Evolutionary conservation across 371 early-diverging fungal genomes (phyloP).

Genomic region (Syncephalastrum racemosum): DNA sequence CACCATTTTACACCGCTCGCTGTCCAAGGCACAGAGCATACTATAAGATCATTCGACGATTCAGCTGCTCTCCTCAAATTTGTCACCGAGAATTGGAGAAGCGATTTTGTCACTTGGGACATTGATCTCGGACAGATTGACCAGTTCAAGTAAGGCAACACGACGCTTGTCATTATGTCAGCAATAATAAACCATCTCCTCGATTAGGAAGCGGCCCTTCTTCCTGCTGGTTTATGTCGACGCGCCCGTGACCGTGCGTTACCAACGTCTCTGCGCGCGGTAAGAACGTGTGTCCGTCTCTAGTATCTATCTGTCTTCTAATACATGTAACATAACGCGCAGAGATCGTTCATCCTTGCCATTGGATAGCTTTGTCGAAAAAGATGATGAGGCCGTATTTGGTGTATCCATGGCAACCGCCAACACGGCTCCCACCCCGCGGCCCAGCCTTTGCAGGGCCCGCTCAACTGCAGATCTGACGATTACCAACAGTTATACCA

Average conservation of each 20-base stretch:
- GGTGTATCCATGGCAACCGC: conserved; percentile 10
- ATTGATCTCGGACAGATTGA: conserved; percentile 39
- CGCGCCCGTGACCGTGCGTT: conserved; percentile 74
- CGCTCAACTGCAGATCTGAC: conserved; percentile 57
- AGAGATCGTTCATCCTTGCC: conserved; percentile 3
- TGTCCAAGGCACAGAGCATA: too few relatives aligned
- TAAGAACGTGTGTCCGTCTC: too few relatives aligned
- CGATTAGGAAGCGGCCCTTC: conserved; percentile 82
- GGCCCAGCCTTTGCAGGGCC: too few relatives aligned
- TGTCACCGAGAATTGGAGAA: conserved; percentile 69
- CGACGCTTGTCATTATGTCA: neutral
- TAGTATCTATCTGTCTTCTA: neutral
- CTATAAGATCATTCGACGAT: too few relatives aligned
- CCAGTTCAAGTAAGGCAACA: conserved; percentile 27
- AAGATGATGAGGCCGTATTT: conserved; percentile 45
- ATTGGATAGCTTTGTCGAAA: conserved; percentile 31
- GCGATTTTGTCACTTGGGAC: conserved; percentile 72
- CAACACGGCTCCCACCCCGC: too few relatives aligned
- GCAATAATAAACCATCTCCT: neutral
- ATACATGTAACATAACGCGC: neutral
- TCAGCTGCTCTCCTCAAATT: conserved; percentile 17
- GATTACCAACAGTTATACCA: conserved; percentile 57
- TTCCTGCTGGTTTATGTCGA: conserved; percentile 82
- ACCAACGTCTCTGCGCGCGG: conserved; percentile 52
- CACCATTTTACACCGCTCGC: conserved; percentile 46